Evolutionary conservation across 768 basidiomycete genomes (phyloP).

Genomic region (Glaciozyma antarctica): DNA sequence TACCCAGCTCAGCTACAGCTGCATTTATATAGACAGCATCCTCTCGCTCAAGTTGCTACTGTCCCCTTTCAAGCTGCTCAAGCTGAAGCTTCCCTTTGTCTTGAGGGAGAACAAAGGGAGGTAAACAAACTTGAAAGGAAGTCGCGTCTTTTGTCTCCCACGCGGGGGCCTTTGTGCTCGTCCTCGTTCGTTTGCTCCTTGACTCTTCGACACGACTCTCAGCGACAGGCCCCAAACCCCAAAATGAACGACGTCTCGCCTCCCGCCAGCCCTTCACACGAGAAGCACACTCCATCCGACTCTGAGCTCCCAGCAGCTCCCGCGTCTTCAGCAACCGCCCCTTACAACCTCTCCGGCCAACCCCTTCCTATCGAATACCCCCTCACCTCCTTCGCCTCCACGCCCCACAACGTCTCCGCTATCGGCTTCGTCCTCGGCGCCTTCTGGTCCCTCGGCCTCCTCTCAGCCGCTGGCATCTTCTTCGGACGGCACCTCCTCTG

Average conservation of each 20-base stretch:
- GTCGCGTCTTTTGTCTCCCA: not conserved
- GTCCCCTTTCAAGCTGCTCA: not conserved
- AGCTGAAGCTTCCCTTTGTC: not conserved
- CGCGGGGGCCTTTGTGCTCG: not conserved
- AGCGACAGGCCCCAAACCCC: no score
- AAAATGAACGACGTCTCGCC: not conserved
- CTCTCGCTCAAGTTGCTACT: no score
- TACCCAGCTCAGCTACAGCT: no score
- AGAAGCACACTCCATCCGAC: not conserved
- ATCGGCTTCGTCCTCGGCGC: constrained; percentile 81
- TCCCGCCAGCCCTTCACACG: not conserved
- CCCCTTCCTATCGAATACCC: constrained; percentile 38
- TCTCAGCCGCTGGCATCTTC: not conserved
- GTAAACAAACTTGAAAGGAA: no score
- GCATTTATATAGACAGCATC: no score
- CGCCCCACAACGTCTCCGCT: constrained; percentile 63
- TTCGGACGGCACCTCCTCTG: constrained; percentile 11
- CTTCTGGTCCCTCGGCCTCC: constrained; percentile 52
- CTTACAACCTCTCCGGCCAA: constrained; percentile 48
- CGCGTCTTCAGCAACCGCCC: not conserved
- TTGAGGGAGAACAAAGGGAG: no score
- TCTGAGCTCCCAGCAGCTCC: not conserved
- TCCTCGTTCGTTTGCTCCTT: not conserved
- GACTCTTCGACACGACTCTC: not conserved
- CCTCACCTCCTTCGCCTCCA: constrained; percentile 38